These are phyloP conservation scores for Vigna nakashimae DNA, from an alignment of 306 rosid genomes.

Conservation along the genomic window DNA sequence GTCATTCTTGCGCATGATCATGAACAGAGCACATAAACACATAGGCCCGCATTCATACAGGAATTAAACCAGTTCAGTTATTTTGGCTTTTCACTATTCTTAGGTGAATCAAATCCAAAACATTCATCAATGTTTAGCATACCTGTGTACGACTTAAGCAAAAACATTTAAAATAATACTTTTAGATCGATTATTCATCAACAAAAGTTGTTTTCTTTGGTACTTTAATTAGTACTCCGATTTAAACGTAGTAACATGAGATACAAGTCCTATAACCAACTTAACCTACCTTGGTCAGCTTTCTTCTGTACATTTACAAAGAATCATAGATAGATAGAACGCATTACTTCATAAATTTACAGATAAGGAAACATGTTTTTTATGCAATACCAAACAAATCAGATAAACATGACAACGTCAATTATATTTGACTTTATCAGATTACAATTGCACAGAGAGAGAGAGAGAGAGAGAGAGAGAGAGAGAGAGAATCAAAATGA, in stretches of 20 bases:
- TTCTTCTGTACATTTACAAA: conserved; percentile 4
- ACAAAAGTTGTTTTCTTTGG: not conserved
- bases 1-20: conserved; percentile 45
- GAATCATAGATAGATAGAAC: not conserved
- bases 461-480: not conserved
- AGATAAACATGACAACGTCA: conserved; percentile 22
- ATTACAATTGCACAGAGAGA: not conserved
- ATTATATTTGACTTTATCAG: not conserved
- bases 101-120: not conserved
- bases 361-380: conserved; percentile 17
- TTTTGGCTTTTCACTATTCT: not conserved
- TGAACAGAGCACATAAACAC: conserved; percentile 44
- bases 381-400: conserved; percentile 32
- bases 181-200: not conserved
- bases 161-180: not conserved
- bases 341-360: not conserved
- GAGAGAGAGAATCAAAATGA: not conserved
- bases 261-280: not conserved
- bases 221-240: not conserved
- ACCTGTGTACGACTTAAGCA: not conserved
- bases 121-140: not conserved
- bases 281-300: not conserved
- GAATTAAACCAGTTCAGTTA: not conserved
- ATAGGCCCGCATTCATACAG: not conserved
- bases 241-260: not conserved